Conservation (phyloP, 257 asterid species). For the Solanum bukasovii region DNA sequence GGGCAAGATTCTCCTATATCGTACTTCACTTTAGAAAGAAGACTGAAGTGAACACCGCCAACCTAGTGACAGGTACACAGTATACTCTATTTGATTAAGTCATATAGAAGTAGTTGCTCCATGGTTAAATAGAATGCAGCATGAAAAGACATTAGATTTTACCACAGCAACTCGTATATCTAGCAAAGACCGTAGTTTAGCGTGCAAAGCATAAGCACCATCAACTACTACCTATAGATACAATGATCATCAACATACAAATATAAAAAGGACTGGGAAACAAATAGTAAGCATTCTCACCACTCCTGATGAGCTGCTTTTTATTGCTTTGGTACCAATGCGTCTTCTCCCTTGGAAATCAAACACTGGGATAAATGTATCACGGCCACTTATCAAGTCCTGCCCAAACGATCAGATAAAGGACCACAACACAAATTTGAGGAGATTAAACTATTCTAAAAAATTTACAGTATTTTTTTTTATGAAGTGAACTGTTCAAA, state of each 20-base stretch:
- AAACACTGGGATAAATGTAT: constrained; percentile 60
- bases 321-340: constrained; percentile 49
- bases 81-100: constrained; percentile 11
- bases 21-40: constrained; percentile 95
- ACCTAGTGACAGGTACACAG: constrained; percentile 47
- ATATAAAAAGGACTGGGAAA: not conserved
- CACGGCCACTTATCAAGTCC: constrained; percentile 81
- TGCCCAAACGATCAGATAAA: constrained; percentile 11
- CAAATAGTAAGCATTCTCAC: constrained; percentile 37
- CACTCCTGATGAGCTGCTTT: constrained; percentile 73
- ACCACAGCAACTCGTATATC: constrained; percentile 99
- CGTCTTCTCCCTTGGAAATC: constrained; percentile 84
- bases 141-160: constrained; percentile 9
- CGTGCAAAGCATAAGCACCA: constrained; percentile 90
- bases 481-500: not conserved
- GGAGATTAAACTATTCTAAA: not conserved
- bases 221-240: constrained; percentile 73
- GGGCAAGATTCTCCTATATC: constrained; percentile 98
- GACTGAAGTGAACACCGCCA: constrained; percentile 99
- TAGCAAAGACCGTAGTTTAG: constrained; percentile 87
- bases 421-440: not conserved
- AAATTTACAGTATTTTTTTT: not conserved
- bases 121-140: constrained; percentile 2
- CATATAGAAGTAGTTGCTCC: not conserved
- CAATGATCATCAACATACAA: constrained; percentile 4